A percentile compares a stretch with the other conserved stretches of the same genome.
phyloP scores from a whole-genome alignment of 2,329 filamentous ascomycete species.

The Rosellinia necatrix region DNA sequence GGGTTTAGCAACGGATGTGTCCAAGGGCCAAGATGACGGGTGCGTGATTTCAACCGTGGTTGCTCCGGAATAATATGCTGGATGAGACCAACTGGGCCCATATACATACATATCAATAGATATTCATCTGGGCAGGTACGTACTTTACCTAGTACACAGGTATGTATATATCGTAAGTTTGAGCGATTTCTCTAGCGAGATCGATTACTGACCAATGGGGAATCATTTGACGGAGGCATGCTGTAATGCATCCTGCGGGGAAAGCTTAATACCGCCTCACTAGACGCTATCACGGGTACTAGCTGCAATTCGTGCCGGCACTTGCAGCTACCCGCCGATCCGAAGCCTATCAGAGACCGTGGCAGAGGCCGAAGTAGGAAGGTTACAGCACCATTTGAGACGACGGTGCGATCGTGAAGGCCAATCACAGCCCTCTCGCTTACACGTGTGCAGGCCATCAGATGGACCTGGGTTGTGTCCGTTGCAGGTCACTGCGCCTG shows the following conservation, averaged over 20 bases:
- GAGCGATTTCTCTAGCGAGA: too few species aligned
- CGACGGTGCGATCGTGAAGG: background rate
- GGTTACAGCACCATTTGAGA: conserved; percentile 14
- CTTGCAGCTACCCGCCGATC: conserved; percentile 2
- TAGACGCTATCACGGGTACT: background rate
- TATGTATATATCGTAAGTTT: too few species aligned
- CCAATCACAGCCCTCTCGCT: conserved; percentile 16
- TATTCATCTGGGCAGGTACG: too few species aligned
- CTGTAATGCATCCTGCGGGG: background rate
- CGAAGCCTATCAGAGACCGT: conserved; percentile 10
- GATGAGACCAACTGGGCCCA: too few species aligned
- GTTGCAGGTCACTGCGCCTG: background rate
- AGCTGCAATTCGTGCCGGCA: too few species aligned
- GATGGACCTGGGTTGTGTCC: background rate
- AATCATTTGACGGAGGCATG: background rate
- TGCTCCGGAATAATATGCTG: too few species aligned
- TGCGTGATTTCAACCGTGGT: too few species aligned
- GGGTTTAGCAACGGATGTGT: too few species aligned
- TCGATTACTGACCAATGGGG: too few species aligned
- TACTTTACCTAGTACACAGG: too few species aligned
- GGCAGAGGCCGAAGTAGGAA: conserved; percentile 22
- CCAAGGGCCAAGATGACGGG: too few species aligned
- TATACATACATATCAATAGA: too few species aligned
- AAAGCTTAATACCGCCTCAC: background rate
- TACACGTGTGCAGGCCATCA: conserved; percentile 18